Percentiles rank a stretch among this genome's conserved stretches.
Conservation (phyloP, 2,329 filamentous ascomycete species). For the Aspergillus proliferans region DNA sequence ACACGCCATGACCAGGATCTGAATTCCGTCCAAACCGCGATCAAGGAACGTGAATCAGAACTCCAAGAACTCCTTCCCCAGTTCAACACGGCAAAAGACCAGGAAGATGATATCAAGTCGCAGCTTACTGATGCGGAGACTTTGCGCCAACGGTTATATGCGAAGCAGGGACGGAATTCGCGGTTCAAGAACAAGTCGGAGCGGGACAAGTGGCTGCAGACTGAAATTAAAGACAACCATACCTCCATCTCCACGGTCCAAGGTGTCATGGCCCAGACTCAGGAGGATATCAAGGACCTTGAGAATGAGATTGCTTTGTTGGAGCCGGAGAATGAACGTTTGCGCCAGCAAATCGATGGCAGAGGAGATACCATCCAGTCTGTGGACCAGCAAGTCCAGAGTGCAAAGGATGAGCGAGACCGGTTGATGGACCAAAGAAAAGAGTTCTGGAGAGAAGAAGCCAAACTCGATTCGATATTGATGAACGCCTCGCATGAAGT, state of each 20-base stretch:
- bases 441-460: conserved; percentile 79
- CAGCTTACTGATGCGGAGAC: conserved; percentile 72
- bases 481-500: conserved; percentile 69
- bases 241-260: conserved; percentile 71
- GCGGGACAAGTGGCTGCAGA: conserved; percentile 73
- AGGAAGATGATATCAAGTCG: conserved; percentile 65
- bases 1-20: conserved; percentile 66
- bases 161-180: conserved; percentile 83
- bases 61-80: conserved; percentile 68
- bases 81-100: conserved; percentile 65
- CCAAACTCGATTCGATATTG: conserved; percentile 73
- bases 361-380: conserved; percentile 68
- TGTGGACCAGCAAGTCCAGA: conserved; percentile 66
- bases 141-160: conserved; percentile 70
- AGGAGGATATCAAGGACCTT: conserved; percentile 71
- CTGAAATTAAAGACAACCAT: conserved; percentile 75
- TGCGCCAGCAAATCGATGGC: conserved; percentile 69
- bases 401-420: conserved; percentile 71
- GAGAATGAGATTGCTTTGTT: conserved; percentile 64
- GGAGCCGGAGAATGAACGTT: conserved; percentile 63
- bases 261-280: conserved; percentile 74
- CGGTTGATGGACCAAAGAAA: conserved; percentile 80
- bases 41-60: conserved; percentile 69
- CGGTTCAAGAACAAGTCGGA: conserved; percentile 85
- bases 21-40: conserved; percentile 64